Evolutionary conservation across 345 rosid genomes (phyloP).

Genomic region (Microthlaspi erraticum): DNA sequence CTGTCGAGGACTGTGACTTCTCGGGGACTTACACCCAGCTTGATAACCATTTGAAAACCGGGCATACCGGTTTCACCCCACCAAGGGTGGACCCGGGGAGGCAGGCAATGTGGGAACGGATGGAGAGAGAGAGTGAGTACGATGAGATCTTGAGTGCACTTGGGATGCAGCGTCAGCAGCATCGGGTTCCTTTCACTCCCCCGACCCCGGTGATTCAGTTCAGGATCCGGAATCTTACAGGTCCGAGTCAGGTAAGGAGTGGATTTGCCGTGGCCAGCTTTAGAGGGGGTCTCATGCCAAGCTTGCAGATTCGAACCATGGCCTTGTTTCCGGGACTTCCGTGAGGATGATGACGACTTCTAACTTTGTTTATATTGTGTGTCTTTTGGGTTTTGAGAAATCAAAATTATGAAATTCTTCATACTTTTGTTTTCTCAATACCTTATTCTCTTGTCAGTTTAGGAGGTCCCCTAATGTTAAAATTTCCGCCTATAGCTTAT

Average conservation of each 20-base stretch:
- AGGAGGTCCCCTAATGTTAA: not conserved
- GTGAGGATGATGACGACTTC: no score
- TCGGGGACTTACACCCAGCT: slow-evolving; percentile 72
- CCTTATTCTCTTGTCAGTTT: not conserved
- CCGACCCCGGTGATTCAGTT: not conserved
- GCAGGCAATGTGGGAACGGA: slow-evolving; percentile 57
- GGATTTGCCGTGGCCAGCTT: not conserved
- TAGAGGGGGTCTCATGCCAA: not conserved
- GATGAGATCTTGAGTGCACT: slow-evolving; percentile 38
- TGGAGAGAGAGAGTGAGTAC: slow-evolving; percentile 41
- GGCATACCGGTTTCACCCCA: slow-evolving; percentile 64
- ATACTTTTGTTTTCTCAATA: slow-evolving; percentile 6
- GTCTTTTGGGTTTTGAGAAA: not conserved
- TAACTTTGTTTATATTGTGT: not conserved
- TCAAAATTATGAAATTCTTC: slow-evolving; percentile 2
- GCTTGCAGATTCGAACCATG: not conserved
- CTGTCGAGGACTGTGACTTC: slow-evolving; percentile 72
- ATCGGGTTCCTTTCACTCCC: not conserved
- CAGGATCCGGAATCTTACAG: not conserved
- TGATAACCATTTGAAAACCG: slow-evolving; percentile 66
- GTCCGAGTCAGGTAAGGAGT: not conserved
- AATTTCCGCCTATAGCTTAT: not conserved
- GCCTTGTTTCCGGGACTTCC: not conserved
- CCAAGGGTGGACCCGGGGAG: slow-evolving; percentile 61
- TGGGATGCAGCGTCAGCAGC: not conserved